Evolutionary conservation across 345 rosid species (phyloP).

Genomic region (Gossypium bickii): DNA sequence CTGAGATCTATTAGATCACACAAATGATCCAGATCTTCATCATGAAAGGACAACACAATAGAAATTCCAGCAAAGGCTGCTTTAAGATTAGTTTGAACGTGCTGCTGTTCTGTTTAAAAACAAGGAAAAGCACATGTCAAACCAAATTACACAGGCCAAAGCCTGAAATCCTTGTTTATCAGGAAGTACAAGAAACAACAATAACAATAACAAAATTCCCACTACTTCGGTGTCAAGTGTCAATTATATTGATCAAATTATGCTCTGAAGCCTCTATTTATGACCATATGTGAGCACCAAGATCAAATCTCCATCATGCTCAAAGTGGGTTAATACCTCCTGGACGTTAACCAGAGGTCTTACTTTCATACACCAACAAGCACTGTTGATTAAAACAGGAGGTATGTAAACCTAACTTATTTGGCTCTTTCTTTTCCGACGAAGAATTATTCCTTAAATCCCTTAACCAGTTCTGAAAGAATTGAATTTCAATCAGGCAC

Average conservation of each 20-base stretch:
- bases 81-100: constrained; percentile 65
- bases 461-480: background rate
- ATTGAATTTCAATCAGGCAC: background rate
- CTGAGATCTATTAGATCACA: constrained; percentile 25
- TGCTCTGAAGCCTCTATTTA: background rate
- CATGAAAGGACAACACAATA: constrained; percentile 55
- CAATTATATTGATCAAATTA: constrained; percentile 1
- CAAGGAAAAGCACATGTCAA: constrained; percentile 6
- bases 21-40: constrained; percentile 37
- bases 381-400: background rate
- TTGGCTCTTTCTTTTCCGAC: background rate
- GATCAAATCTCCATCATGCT: background rate
- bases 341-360: background rate
- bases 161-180: background rate
- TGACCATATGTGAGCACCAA: background rate
- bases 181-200: background rate
- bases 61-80: constrained; percentile 64
- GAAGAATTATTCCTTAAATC: constrained; percentile 8
- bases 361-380: background rate
- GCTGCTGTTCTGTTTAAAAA: constrained; percentile 66
- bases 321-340: background rate
- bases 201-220: background rate
- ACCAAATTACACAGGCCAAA: background rate
- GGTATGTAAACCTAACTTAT: background rate
- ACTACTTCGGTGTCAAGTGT: background rate